These are phyloP conservation scores for Arthroderma uncinatum DNA, from an alignment of 2,329 filamentous ascomycete genomes.

Conservation along the genomic window DNA sequence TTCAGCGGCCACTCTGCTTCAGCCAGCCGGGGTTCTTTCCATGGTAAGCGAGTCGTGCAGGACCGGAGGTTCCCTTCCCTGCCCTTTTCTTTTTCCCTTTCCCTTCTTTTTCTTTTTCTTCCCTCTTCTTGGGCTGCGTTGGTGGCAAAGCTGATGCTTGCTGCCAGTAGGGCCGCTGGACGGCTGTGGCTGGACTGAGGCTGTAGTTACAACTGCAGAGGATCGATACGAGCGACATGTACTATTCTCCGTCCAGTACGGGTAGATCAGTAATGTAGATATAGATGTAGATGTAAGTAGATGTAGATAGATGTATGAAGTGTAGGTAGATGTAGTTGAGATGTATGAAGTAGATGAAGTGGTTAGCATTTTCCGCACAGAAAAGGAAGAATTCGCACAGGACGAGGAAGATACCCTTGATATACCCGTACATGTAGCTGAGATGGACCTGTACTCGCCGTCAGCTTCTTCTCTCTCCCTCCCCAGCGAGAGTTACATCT, in stretches of 20 bases:
- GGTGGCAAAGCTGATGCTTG: not conserved
- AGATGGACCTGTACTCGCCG: slow-evolving; percentile 9
- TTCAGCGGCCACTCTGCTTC: not conserved
- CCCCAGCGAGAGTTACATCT: slow-evolving; percentile 34
- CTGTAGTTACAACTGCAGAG: not conserved
- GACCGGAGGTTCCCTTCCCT: not conserved
- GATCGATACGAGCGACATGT: not conserved
- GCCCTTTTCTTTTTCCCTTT: not conserved
- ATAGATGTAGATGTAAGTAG: too few relatives aligned
- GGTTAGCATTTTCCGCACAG: not conserved
- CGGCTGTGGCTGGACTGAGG: slow-evolving; percentile 2
- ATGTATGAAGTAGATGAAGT: too few relatives aligned
- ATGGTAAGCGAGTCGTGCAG: slow-evolving; percentile 3
- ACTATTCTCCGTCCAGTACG: not conserved
- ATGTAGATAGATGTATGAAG: too few relatives aligned
- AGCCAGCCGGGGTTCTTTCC: slow-evolving; percentile 1
- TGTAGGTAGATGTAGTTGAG: too few relatives aligned
- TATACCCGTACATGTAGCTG: not conserved
- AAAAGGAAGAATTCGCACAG: not conserved
- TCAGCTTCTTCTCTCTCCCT: slow-evolving; percentile 28
- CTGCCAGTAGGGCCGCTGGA: not conserved
- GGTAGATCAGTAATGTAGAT: too few relatives aligned
- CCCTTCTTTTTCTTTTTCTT: not conserved
- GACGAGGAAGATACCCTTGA: not conserved
- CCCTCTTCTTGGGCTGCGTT: not conserved